Conservation (phyloP, 2,329 filamentous ascomycete genomes). For the Periconia sp. region DNA sequence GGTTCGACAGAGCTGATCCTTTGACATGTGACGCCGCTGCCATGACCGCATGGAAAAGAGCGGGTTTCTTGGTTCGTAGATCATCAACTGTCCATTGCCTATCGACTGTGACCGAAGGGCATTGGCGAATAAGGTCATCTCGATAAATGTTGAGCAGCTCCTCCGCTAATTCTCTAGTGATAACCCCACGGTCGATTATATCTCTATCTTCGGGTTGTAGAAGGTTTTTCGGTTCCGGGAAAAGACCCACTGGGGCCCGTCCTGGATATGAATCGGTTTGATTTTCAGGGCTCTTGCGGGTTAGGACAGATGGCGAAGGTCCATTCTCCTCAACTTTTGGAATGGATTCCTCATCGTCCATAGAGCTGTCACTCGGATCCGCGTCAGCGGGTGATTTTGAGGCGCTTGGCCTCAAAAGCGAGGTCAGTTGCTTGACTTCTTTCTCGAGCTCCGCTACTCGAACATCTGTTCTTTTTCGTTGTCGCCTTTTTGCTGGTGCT, state of each 20-base stretch:
- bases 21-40: constrained; percentile 38
- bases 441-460: constrained; percentile 40
- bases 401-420: constrained; percentile 26
- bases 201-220: constrained; percentile 30
- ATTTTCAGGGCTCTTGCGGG: constrained; percentile 4
- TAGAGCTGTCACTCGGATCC: constrained; percentile 31
- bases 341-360: constrained; percentile 28
- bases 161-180: constrained; percentile 28
- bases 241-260: constrained; percentile 2
- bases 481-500: constrained; percentile 37
- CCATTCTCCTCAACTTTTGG: constrained; percentile 16
- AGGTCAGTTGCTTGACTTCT: constrained; percentile 39
- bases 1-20: constrained; percentile 32
- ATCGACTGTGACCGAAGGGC: constrained; percentile 32
- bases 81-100: constrained; percentile 33
- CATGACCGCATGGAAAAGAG: constrained; percentile 40
- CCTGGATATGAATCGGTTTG: background rate
- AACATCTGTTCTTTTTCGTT: constrained; percentile 41
- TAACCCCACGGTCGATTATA: constrained; percentile 37
- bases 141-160: constrained; percentile 35
- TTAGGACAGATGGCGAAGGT: constrained; percentile 15
- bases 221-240: constrained; percentile 13
- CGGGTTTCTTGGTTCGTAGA: constrained; percentile 33
- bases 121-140: constrained; percentile 30
- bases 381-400: constrained; percentile 16